Evolutionary conservation across 176 grass and related monocot species (phyloP).

Genomic region (Oryza australiensis): DNA sequence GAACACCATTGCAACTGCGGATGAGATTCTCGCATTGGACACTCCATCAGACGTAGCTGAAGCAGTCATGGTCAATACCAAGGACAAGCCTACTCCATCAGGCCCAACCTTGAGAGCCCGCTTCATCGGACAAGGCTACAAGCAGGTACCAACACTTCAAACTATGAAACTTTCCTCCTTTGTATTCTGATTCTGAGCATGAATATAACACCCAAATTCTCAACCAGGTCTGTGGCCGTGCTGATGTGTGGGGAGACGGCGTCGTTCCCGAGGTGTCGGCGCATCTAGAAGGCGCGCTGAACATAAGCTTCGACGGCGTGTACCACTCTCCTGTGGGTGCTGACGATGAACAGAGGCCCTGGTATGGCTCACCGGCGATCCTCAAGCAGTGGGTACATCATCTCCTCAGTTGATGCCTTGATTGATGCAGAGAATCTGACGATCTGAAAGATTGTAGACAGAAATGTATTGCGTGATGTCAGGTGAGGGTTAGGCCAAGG

Average conservation of each 20-base stretch:
- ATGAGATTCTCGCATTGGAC: conserved; percentile 41
- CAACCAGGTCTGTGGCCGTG: conserved; percentile 70
- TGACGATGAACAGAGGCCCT: conserved; percentile 64
- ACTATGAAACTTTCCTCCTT: neutral
- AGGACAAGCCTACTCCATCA: conserved; percentile 13
- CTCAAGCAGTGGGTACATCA: conserved; percentile 84
- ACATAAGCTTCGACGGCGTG: conserved; percentile 82
- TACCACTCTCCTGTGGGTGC: conserved; percentile 94
- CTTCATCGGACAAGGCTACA: conserved; percentile 87
- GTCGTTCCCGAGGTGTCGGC: conserved; percentile 88
- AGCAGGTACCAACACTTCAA: conserved; percentile 57
- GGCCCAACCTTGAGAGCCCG: conserved; percentile 49
- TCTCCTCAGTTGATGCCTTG: conserved; percentile 46
- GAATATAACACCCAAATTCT: neutral
- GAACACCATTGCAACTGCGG: conserved; percentile 31
- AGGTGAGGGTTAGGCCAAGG: neutral
- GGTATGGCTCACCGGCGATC: conserved; percentile 87
- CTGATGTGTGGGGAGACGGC: conserved; percentile 86
- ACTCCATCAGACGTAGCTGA: conserved; percentile 35
- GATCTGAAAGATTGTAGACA: neutral
- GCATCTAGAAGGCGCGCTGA: conserved; percentile 83
- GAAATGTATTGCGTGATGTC: neutral
- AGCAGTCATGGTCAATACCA: conserved; percentile 29
- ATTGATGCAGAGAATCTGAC: neutral
- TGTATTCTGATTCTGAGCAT: neutral